Evolutionary conservation across 2,329 filamentous ascomycete species (phyloP).

Genomic region (Talaromyces islandicus): DNA sequence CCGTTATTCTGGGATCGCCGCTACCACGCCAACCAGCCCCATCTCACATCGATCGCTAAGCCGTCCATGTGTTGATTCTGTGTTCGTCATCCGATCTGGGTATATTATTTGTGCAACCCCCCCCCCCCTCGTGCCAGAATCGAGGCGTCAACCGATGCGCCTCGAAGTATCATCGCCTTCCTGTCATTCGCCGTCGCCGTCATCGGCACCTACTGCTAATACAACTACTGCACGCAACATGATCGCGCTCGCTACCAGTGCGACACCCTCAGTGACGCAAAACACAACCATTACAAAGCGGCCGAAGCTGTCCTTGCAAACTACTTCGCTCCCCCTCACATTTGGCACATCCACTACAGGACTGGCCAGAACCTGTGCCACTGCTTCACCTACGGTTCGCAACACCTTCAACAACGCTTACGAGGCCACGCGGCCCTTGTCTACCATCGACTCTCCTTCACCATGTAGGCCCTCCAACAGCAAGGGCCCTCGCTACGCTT

Average conservation of each 20-base stretch:
- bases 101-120: neutral
- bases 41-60: neutral
- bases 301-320: constrained; percentile 59
- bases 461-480: constrained; percentile 21
- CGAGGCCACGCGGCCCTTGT: constrained; percentile 34
- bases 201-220: constrained; percentile 10
- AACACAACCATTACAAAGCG: constrained; percentile 26
- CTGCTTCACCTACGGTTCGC: constrained; percentile 52
- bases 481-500: constrained; percentile 23
- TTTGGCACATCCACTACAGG: constrained; percentile 40
- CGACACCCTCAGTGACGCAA: constrained; percentile 11
- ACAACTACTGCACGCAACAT: constrained; percentile 8
- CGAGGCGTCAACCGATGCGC: constrained; percentile 5
- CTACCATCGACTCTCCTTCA: constrained; percentile 28
- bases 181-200: constrained; percentile 14
- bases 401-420: constrained; percentile 60
- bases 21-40: neutral
- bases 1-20: neutral
- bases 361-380: constrained; percentile 20
- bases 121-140: neutral
- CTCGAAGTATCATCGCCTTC: constrained; percentile 13
- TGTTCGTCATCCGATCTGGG: neutral
- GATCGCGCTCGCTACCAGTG: constrained; percentile 9
- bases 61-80: neutral
- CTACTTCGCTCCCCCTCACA: constrained; percentile 42